phyloP scores from a whole-genome alignment of 2,329 filamentous ascomycete species.

The Pseudogymnoascus sp. region DNA sequence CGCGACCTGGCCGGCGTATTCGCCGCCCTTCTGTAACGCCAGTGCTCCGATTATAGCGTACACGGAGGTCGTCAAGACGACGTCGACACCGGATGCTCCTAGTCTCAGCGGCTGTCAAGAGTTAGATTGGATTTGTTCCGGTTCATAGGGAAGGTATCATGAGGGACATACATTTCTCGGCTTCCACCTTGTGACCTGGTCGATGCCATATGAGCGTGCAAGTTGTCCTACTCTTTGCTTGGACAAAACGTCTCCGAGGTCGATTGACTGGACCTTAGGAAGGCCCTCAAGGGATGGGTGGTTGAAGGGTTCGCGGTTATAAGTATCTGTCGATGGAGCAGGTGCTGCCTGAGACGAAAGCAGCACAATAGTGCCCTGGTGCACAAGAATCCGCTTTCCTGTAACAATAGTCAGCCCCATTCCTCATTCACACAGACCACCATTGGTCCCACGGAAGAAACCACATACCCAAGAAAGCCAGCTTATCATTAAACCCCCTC shows the following conservation, averaged over 20 bases:
- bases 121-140: neutral
- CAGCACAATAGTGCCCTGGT: conserved; percentile 58
- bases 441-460: neutral
- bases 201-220: conserved; percentile 62
- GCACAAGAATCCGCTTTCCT: conserved; percentile 52
- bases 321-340: conserved; percentile 34
- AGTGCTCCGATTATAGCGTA: conserved; percentile 85
- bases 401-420: conserved; percentile 16
- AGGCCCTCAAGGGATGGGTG: conserved; percentile 67
- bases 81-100: conserved; percentile 61
- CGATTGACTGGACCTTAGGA: conserved; percentile 57
- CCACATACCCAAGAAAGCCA: conserved; percentile 74
- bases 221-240: conserved; percentile 60
- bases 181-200: conserved; percentile 78
- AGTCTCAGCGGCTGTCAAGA: conserved; percentile 54
- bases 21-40: conserved; percentile 77
- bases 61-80: conserved; percentile 68
- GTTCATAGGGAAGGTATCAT: conserved; percentile 3
- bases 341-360: conserved; percentile 23
- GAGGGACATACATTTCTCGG: conserved; percentile 61
- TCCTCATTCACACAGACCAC: neutral
- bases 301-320: conserved; percentile 51
- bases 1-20: conserved; percentile 65
- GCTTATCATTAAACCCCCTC: conserved; percentile 86
- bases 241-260: conserved; percentile 54